Base-by-base conservation (phyloP, 345 rosid genomes). In the Atalantia buxifolia region DNA sequence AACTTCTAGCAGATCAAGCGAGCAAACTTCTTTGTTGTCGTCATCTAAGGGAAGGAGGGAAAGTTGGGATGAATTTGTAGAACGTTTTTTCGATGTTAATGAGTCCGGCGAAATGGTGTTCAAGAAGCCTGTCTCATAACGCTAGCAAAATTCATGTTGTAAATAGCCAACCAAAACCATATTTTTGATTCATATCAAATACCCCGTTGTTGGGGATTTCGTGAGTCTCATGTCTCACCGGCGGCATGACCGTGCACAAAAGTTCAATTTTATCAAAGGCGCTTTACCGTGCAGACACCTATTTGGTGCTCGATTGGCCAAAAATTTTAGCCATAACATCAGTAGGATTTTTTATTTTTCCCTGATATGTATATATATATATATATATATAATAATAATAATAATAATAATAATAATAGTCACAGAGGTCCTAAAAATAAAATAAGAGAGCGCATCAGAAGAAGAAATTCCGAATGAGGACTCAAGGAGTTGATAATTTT, bases 51-150 rank as follows among this genome's bases (percentile, higher is more conserved):
- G 81, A 65, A 83, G 83, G 82, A 86, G 40, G 77, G 88, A 81
- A 75, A 86, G 82, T 59, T 90, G 97, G 94, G 84, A 90, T 75
- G 86, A 79, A 45, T 87, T 92, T 72, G 79, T 87, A 76, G 87
- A 84, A 69, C 84, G 83, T 42, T 82, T 83, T 48, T 91, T 89
- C 33, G 86, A 89, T 59, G 87, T 88, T 13, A 86, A 89, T 31
- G 88, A 87, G 71, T 85, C 86, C n/a, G 93, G 87, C 24, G 86
- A 78, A 62, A 84, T 85, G 83, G 84, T 86, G 69, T 86, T 86
- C 64, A 85, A 82, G 87, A 83, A 74, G 30, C 36, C 83, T 16
- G 77, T 30, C 76, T 65, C 78, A 56, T 82, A 67, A 60, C 66
- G 72, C 66, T 13, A 12, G 61, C 50, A 16, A 53, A 48, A 53